Evolutionary conservation across 75 land plant species (phyloP).

Genomic region (Pinus tabuliformis): DNA sequence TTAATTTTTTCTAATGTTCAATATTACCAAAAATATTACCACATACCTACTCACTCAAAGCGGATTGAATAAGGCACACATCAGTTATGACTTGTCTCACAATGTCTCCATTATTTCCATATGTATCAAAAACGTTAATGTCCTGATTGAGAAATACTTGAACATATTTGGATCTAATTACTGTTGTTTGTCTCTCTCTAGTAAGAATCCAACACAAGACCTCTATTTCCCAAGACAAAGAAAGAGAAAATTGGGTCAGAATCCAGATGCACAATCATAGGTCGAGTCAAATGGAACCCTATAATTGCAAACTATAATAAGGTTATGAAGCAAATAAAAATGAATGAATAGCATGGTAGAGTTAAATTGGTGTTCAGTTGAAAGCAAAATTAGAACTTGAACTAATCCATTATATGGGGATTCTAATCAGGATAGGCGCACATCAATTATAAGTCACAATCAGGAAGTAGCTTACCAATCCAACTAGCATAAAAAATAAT

Average conservation of each 20-base stretch:
- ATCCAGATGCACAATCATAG: background rate
- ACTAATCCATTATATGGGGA: background rate
- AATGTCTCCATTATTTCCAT: slow-evolving; percentile 94
- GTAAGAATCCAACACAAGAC: slow-evolving; percentile 98
- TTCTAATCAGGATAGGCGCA: background rate
- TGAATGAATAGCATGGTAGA: background rate
- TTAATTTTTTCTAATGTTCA: background rate
- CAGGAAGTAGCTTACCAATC: slow-evolving; percentile 62
- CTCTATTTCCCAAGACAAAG: slow-evolving; percentile 47
- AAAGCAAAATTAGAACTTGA: background rate
- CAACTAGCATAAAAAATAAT: slow-evolving; percentile 54
- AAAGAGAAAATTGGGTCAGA: background rate
- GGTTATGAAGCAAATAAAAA: slow-evolving; percentile 2
- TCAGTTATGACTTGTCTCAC: slow-evolving; percentile 98
- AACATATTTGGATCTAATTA: slow-evolving; percentile 61
- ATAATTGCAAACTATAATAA: background rate
- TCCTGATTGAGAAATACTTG: slow-evolving; percentile 86
- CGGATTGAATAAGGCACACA: slow-evolving; percentile 87
- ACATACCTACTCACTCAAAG: slow-evolving; percentile 94
- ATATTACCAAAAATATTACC: background rate
- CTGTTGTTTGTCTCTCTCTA: slow-evolving; percentile 94
- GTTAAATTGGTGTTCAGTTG: background rate
- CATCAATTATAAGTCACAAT: background rate
- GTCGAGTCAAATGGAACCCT: background rate
- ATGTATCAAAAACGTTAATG: slow-evolving; percentile 89